Evolutionary conservation across 352 stramenopile species (phyloP).

Genomic region (Aphanomyces stellatus): DNA sequence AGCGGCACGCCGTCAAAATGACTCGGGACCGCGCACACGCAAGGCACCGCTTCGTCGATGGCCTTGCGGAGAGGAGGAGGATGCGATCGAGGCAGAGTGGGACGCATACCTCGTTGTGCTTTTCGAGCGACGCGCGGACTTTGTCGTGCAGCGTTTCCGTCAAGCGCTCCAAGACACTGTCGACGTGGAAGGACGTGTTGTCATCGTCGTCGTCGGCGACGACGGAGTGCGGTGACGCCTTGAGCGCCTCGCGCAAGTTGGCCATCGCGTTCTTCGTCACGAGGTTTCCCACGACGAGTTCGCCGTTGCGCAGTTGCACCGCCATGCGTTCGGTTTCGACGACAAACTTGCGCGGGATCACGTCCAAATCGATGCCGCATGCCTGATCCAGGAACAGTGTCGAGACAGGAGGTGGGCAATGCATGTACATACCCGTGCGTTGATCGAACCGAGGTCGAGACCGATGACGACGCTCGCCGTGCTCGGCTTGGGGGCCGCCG

Average conservation of each 20-base stretch:
- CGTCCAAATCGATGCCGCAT: not conserved
- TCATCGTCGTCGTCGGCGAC: not conserved
- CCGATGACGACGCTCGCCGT: not conserved
- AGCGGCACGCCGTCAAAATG: not conserved
- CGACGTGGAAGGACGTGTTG: not conserved
- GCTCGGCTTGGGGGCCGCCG: not conserved
- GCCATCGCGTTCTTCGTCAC: constrained; percentile 10
- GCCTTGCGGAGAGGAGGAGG: not conserved
- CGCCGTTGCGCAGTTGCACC: constrained; percentile 10
- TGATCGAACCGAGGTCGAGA: constrained; percentile 7
- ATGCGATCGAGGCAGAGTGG: not conserved
- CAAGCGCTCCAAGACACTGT: not conserved
- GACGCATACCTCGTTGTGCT: not conserved
- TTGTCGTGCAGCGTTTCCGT: not conserved
- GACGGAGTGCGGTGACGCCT: not conserved
- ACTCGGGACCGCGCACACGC: not conserved
- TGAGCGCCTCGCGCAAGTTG: not conserved
- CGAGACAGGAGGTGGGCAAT: not conserved
- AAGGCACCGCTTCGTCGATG: not conserved
- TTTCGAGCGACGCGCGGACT: constrained; percentile 11
- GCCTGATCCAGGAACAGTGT: not conserved
- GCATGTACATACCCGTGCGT: not conserved
- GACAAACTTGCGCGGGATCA: not conserved
- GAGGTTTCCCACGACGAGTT: constrained; percentile 13
- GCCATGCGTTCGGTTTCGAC: not conserved